These are phyloP conservation scores for Scutellaria baicalensis DNA, from an alignment of 257 asterid genomes.

Conservation along the genomic window DNA sequence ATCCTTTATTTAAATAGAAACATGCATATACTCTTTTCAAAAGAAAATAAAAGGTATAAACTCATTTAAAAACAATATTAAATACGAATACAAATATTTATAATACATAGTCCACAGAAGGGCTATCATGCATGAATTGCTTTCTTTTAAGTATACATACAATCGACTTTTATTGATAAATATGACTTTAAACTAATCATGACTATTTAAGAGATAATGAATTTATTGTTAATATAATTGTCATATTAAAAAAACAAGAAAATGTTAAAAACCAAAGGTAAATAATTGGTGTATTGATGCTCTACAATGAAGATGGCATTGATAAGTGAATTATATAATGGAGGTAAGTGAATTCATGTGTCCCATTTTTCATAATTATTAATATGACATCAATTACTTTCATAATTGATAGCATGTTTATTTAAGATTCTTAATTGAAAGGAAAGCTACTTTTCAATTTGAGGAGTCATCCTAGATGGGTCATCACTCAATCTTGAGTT, in stretches of 20 bases:
- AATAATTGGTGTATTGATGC: slow-evolving; percentile 2
- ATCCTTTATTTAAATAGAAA: background rate
- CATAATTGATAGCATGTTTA: slow-evolving; percentile 6
- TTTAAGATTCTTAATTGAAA: slow-evolving; percentile 10
- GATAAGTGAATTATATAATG: slow-evolving; percentile 1
- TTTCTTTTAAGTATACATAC: too few relatives aligned
- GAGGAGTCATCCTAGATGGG: background rate
- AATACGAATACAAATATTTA: too few relatives aligned
- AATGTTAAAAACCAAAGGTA: background rate
- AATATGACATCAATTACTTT: slow-evolving; percentile 12
- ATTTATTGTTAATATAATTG: too few relatives aligned
- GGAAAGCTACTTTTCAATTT: slow-evolving; percentile 5
- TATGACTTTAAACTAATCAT: too few relatives aligned
- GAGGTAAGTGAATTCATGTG: background rate
- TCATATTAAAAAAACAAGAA: too few relatives aligned
- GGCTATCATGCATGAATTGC: too few relatives aligned
- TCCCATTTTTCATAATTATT: slow-evolving; percentile 7
- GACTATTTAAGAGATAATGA: too few relatives aligned
- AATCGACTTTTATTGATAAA: too few relatives aligned
- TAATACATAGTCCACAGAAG: too few relatives aligned
- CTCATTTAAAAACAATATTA: too few relatives aligned
- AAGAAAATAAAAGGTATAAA: too few relatives aligned
- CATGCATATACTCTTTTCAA: too few relatives aligned
- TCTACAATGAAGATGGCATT: background rate
- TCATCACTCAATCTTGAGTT: background rate